Percentiles rank a stretch among this genome's conserved stretches.
Evolutionary conservation across 208 protist genomes (phyloP).

Genomic region (Trypanosomatidae sp.): DNA sequence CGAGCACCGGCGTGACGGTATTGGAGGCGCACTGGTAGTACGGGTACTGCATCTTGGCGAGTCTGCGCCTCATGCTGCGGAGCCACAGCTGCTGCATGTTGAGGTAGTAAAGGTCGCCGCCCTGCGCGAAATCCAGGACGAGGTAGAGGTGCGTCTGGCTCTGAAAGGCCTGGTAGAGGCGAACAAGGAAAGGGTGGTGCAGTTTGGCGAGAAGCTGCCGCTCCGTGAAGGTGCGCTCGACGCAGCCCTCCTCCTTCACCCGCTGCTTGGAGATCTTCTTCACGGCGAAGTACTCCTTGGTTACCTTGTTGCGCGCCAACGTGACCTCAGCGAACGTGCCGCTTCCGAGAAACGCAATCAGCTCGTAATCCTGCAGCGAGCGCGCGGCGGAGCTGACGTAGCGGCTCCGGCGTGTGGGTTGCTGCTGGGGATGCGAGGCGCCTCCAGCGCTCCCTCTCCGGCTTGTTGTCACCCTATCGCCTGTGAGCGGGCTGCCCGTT

Average conservation of each 20-base stretch:
- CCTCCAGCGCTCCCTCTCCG: neutral
- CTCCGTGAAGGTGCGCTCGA: constrained; percentile 87
- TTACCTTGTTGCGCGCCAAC: constrained; percentile 69
- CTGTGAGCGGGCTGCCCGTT: neutral
- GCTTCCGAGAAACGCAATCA: constrained; percentile 81
- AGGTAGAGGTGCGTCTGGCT: constrained; percentile 82
- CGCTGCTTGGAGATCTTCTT: constrained; percentile 90
- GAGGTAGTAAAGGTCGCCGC: constrained; percentile 84
- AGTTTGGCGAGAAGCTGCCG: constrained; percentile 77
- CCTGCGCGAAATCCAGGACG: constrained; percentile 83
- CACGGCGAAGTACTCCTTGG: constrained; percentile 70
- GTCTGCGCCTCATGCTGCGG: constrained; percentile 44
- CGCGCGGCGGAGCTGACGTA: constrained; percentile 68
- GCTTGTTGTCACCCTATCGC: neutral
- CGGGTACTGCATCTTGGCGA: constrained; percentile 51
- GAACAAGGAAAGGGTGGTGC: constrained; percentile 81
- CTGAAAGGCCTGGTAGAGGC: constrained; percentile 83
- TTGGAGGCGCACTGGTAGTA: constrained; percentile 44
- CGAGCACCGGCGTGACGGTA: constrained; percentile 7
- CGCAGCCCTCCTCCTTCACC: constrained; percentile 75
- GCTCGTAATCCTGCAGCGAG: constrained; percentile 84
- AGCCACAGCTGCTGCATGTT: constrained; percentile 66
- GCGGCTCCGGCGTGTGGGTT: neutral
- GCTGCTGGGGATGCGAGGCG: neutral
- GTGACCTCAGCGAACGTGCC: constrained; percentile 90